Conservation (phyloP, 331 rosid species). For the Stylosanthes scabra region DNA sequence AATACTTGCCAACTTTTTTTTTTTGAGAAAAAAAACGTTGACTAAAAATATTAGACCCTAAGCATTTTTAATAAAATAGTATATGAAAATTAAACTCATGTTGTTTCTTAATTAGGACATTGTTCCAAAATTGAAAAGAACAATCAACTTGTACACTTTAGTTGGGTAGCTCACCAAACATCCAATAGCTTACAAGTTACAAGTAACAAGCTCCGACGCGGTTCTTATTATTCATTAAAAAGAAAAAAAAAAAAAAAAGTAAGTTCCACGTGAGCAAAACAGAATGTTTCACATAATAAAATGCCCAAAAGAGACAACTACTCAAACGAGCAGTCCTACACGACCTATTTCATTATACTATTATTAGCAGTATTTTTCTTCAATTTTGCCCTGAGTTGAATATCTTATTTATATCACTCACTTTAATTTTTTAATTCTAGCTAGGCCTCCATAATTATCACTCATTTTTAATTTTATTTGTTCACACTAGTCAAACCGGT, state of each 20-base stretch:
- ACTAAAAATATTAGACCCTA: too few species aligned
- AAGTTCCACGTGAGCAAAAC: slow-evolving; percentile 33
- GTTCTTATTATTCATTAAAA: too few species aligned
- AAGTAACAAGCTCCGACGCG: slow-evolving; percentile 18
- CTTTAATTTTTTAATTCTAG: background rate
- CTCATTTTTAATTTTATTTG: background rate
- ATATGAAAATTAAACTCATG: background rate
- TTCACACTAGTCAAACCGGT: slow-evolving; percentile 31
- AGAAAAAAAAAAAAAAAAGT: background rate
- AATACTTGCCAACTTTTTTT: too few species aligned
- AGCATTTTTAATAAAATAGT: too few species aligned
- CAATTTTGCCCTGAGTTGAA: background rate
- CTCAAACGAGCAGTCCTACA: slow-evolving; percentile 13
- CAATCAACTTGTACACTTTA: slow-evolving; percentile 21
- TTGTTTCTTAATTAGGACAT: background rate
- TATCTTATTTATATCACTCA: background rate
- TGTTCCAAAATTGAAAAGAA: slow-evolving; percentile 28
- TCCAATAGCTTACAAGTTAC: background rate
- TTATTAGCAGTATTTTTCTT: too few species aligned
- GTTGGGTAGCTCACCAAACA: slow-evolving; percentile 3
- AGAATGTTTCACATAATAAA: background rate
- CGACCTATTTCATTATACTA: background rate
- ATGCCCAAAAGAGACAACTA: slow-evolving; percentile 28
- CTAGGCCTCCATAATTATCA: background rate
- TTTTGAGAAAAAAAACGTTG: too few species aligned